Evolutionary conservation across 768 basidiomycete species (phyloP).

Genomic region (Bullera alba): DNA sequence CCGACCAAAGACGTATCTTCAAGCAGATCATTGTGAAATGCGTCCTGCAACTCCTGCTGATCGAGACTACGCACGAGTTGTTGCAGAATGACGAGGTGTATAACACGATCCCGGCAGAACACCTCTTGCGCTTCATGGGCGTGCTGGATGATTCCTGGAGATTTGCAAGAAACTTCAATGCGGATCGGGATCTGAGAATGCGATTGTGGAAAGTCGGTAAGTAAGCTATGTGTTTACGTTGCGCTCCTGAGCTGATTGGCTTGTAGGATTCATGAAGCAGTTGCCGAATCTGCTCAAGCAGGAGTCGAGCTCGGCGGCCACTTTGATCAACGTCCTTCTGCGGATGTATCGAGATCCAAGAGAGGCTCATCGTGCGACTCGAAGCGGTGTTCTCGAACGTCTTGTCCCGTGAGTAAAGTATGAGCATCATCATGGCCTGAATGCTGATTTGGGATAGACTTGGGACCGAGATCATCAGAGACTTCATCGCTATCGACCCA

Average conservation of each 20-base stretch:
- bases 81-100: constrained; percentile 89
- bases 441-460: constrained; percentile 53
- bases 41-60: constrained; percentile 87
- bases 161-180: constrained; percentile 95
- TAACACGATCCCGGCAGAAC: constrained; percentile 84
- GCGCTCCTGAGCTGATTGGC: background rate
- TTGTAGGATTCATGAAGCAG: constrained; percentile 95
- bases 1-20: constrained; percentile 77
- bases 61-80: constrained; percentile 94
- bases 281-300: constrained; percentile 95
- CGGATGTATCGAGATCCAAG: constrained; percentile 90
- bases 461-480: constrained; percentile 75
- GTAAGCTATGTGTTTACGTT: constrained; percentile 47
- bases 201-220: constrained; percentile 98
- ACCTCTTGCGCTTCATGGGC: constrained; percentile 86
- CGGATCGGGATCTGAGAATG: constrained; percentile 92
- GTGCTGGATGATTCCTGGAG: constrained; percentile 95
- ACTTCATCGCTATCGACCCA: constrained; percentile 79
- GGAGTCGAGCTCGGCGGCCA: constrained; percentile 93
- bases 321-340: constrained; percentile 81
- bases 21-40: constrained; percentile 99
- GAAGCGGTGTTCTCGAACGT: constrained; percentile 64
- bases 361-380: constrained; percentile 59
- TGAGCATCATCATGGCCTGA: background rate
- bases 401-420: constrained; percentile 61